phyloP scores from a whole-genome alignment of 2,329 filamentous ascomycete species.

The Fusarium brachygibbosum region DNA sequence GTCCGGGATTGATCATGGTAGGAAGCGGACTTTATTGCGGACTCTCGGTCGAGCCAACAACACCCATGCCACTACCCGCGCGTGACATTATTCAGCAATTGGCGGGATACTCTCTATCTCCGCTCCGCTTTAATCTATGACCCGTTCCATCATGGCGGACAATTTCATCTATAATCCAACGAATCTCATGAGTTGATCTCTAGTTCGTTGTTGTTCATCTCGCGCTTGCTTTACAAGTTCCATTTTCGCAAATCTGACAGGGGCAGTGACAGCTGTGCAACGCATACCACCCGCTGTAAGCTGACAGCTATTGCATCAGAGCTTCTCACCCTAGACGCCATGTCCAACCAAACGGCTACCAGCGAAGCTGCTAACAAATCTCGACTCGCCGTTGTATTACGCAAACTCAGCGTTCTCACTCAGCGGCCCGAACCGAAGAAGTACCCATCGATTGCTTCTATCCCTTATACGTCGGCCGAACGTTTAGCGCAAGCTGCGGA shows the following conservation, averaged over 20 bases:
- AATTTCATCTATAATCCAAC: constrained; percentile 7
- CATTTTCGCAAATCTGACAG: neutral
- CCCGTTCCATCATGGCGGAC: neutral
- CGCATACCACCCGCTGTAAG: constrained; percentile 19
- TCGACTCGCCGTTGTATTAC: constrained; percentile 38
- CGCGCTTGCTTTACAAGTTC: neutral
- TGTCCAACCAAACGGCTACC: constrained; percentile 28
- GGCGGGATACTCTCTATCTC: constrained; percentile 25
- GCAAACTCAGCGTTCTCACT: constrained; percentile 45
- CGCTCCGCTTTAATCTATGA: constrained; percentile 32
- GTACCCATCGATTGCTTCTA: constrained; percentile 52
- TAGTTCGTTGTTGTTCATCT: neutral
- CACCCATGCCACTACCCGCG: neutral
- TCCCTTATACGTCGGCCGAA: constrained; percentile 50
- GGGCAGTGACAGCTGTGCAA: neutral
- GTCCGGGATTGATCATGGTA: constrained; percentile 1
- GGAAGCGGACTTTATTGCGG: constrained; percentile 33
- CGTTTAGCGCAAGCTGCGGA: constrained; percentile 52
- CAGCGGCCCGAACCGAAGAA: constrained; percentile 39
- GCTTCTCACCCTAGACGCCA: constrained; percentile 14
- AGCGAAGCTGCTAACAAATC: constrained; percentile 21
- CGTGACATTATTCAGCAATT: constrained; percentile 38
- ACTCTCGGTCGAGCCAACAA: constrained; percentile 15
- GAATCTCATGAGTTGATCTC: constrained; percentile 7
- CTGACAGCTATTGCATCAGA: constrained; percentile 13